Base-by-base conservation (phyloP, 2,329 filamentous ascomycete genomes). In the Pezicula radicicola region DNA sequence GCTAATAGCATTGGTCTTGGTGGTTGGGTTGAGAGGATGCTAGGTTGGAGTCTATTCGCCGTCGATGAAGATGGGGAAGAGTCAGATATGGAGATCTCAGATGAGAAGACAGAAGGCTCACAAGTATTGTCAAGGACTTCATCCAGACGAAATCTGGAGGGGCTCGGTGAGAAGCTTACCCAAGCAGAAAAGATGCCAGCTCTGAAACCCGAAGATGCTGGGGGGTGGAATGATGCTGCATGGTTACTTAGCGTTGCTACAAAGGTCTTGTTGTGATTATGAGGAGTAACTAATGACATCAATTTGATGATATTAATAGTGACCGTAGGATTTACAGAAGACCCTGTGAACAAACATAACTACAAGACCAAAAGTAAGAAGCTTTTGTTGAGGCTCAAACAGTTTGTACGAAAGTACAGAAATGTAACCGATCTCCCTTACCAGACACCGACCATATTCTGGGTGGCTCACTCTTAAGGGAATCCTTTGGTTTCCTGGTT, bases 151-250 rank as follows among this genome's bases (percentile, higher is more conserved):
- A 56, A 44, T 45, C 45, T 63, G 25, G 55, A 62, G 27, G 53
- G 55, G 7, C 43, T 55, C 27, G 55, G 51, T 18, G 63, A 66
- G 27, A 49, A 61, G 25, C 46, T 68, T 72, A 64, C 72, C 0
- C 72, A 76, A 45, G 30, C 30, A 33, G 76, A 79, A 46, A 68
- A 68, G 9, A 69, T 84, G 37, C 73, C 74, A 63, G 79, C 63
- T 30, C 71, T 74, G 9, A 71, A 72, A 47, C 75, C 75, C 40
- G 70, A 74, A 8, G 76, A 85, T 48, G 77, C 81, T 41, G 82
- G 81, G 15, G 78, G 78, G 8, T 87, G 84, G 84, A 76, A 80
- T 52, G 85, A 88, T 66, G 84, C 83, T 25, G 83, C 83, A 15
- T 88, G 84, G 85, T 67, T 88, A 44, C 68, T 88, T 50, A 84